Evolutionary conservation across 2,329 filamentous ascomycete genomes (phyloP).

Genomic region (Ceratocystis lukuohia): DNA sequence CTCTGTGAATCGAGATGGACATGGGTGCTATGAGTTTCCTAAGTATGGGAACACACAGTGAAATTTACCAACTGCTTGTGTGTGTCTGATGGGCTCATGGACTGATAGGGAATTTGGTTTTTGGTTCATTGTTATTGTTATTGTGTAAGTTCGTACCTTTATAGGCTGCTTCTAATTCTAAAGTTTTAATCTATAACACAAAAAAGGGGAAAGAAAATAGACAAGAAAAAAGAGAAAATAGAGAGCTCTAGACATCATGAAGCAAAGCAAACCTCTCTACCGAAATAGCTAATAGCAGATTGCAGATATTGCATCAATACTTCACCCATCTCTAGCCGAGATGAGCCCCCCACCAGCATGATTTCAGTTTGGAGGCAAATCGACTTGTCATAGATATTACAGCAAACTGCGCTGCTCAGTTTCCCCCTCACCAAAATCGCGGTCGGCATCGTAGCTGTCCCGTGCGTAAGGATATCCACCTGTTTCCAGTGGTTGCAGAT

Average conservation of each 20-base stretch:
- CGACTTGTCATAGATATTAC: neutral
- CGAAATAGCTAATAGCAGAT: neutral
- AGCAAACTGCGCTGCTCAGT: slow-evolving; percentile 12
- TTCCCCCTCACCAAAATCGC: slow-evolving; percentile 11
- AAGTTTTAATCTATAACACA: neutral
- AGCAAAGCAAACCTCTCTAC: neutral
- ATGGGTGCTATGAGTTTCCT: too few species aligned
- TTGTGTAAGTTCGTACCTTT: neutral
- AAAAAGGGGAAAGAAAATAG: neutral
- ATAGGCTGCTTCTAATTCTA: neutral
- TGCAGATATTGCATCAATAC: neutral
- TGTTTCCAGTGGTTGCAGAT: slow-evolving; percentile 5
- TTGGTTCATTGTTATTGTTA: too few species aligned
- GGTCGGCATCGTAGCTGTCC: slow-evolving; percentile 13
- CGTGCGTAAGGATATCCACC: slow-evolving; percentile 8
- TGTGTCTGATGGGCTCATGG: too few species aligned
- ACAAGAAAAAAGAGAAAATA: neutral
- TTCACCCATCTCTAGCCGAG: neutral
- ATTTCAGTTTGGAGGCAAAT: neutral
- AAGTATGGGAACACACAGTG: too few species aligned
- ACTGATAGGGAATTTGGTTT: too few species aligned
- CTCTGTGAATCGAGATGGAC: neutral
- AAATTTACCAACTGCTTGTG: too few species aligned
- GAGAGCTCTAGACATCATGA: neutral
- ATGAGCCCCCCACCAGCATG: neutral